Percentiles rank a stretch among this genome's conserved stretches.
These are phyloP conservation scores for Aspergillus sp. DNA, from an alignment of 2,329 filamentous ascomycete species.

Conservation along the genomic window DNA sequence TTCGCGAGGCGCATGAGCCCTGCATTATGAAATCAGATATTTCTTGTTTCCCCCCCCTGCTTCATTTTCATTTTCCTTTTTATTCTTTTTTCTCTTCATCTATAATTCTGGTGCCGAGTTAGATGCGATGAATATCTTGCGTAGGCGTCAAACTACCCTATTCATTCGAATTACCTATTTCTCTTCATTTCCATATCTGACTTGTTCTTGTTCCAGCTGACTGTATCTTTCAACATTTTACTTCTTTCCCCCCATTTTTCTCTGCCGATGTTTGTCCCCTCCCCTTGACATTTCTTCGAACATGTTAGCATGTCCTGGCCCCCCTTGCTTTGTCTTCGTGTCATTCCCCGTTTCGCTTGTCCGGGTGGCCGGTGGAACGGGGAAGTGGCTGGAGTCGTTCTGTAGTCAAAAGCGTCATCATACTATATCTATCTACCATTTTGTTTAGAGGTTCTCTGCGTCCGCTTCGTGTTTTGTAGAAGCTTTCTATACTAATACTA, in stretches of 20 bases:
- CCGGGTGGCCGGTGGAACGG: not conserved
- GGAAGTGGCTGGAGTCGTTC: not conserved
- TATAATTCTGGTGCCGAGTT: constrained; percentile 24
- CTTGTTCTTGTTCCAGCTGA: not conserved
- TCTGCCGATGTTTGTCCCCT: constrained; percentile 8
- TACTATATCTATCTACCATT: not conserved
- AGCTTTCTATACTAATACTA: no score
- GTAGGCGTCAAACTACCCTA: constrained; percentile 19
- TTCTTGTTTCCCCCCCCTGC: constrained; percentile 16
- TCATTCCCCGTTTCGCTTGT: not conserved
- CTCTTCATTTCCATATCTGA: not conserved
- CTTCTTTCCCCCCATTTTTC: not conserved
- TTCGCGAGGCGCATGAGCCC: constrained; percentile 21
- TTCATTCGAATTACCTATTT: not conserved
- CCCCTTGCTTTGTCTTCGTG: not conserved
- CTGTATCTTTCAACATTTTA: constrained; percentile 2
- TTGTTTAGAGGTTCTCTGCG: not conserved
- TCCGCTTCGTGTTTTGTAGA: not conserved
- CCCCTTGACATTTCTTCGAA: not conserved
- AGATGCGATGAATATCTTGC: constrained; percentile 25
- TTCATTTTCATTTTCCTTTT: constrained; percentile 9
- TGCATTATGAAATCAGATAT: constrained; percentile 27
- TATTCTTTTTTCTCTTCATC: constrained; percentile 12
- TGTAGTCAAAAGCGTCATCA: constrained; percentile 3
- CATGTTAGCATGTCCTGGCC: not conserved